A percentile compares a stretch with the other conserved stretches of the same genome.
These are phyloP conservation scores for Glebionis coronaria DNA, from an alignment of 129 eudicot genomes.

Conservation along the genomic window DNA sequence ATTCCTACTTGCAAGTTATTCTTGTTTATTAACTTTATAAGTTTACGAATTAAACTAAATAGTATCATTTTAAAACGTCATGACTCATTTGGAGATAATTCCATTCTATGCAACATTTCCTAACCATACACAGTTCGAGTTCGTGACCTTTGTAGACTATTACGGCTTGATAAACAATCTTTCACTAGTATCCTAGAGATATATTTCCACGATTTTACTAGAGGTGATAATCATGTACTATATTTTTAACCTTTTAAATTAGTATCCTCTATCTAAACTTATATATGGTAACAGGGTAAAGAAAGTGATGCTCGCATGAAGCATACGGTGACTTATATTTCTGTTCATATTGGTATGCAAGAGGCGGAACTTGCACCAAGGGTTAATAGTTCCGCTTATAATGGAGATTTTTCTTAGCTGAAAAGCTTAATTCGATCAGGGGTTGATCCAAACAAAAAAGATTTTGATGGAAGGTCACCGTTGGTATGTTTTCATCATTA, in stretches of 20 bases:
- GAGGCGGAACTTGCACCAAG: constrained; percentile 86
- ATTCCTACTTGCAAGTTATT: too few species aligned
- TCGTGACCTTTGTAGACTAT: too few species aligned
- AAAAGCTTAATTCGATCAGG: constrained; percentile 82
- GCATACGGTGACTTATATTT: too few species aligned
- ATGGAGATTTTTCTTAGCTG: constrained; percentile 75
- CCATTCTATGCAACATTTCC: constrained; percentile 86
- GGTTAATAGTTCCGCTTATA: constrained; percentile 80
- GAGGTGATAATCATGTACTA: constrained; percentile 49
- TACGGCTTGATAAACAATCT: too few species aligned
- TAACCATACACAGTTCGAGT: too few species aligned
- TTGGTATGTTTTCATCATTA: constrained; percentile 48
- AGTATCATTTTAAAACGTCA: constrained; percentile 42
- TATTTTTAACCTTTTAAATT: too few species aligned
- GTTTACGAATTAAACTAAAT: constrained; percentile 1
- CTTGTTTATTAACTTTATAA: not conserved
- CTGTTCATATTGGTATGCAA: too few species aligned
- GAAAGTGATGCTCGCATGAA: too few species aligned
- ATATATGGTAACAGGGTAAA: too few species aligned
- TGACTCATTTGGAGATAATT: constrained; percentile 76
- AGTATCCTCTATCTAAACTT: too few species aligned
- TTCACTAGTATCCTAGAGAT: too few species aligned
- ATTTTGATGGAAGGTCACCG: constrained; percentile 91
- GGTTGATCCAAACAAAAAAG: constrained; percentile 87
- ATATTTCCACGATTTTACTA: constrained; percentile 73